phyloP scores from a whole-genome alignment of 768 basidiomycete genomes.

The Termitomyces titanicus region DNA sequence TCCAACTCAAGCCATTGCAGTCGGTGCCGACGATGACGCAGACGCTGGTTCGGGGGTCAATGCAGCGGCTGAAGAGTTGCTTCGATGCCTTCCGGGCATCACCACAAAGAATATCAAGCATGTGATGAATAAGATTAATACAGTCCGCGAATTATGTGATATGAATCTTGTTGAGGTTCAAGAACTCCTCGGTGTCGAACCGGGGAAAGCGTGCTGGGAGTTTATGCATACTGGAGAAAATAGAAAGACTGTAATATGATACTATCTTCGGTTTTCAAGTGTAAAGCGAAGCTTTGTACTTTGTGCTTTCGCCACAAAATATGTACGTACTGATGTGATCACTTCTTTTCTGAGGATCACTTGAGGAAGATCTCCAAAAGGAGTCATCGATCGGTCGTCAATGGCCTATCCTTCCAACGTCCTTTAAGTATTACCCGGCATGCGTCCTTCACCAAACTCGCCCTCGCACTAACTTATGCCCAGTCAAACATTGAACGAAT shows the following conservation, averaged over 20 bases:
- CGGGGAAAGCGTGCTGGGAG: slow-evolving; percentile 74
- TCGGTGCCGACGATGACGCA: slow-evolving; percentile 78
- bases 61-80: slow-evolving; percentile 74
- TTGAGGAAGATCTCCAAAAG: neutral
- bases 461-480: neutral
- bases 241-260: neutral
- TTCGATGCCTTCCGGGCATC: slow-evolving; percentile 82
- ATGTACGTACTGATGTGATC: neutral
- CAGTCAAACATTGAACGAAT: neutral
- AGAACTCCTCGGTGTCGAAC: slow-evolving; percentile 74
- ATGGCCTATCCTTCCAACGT: neutral
- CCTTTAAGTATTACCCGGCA: too few relatives aligned
- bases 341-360: neutral
- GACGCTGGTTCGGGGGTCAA: slow-evolving; percentile 68
- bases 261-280: neutral
- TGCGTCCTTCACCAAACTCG: neutral
- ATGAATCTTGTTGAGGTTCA: slow-evolving; percentile 60
- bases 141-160: slow-evolving; percentile 71
- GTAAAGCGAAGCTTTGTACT: neutral
- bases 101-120: slow-evolving; percentile 80
- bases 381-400: neutral
- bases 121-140: slow-evolving; percentile 78
- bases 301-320: neutral
- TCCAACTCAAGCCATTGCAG: slow-evolving; percentile 63
- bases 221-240: slow-evolving; percentile 76